Base-by-base conservation (phyloP, 2,329 filamentous ascomycete genomes). In the Pseudogymnoascus sp. region DNA sequence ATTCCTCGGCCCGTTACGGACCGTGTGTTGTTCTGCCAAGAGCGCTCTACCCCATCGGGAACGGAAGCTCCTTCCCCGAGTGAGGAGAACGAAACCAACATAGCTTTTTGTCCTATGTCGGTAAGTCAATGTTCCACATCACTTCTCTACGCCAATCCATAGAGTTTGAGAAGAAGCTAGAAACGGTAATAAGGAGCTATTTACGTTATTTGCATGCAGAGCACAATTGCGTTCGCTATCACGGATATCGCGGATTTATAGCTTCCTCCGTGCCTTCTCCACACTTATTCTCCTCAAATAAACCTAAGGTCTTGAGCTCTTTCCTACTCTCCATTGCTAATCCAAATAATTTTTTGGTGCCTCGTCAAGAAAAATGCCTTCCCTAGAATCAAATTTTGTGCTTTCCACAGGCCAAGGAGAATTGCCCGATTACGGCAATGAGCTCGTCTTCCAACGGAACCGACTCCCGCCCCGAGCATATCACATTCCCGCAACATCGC, bases 401-500 rank as follows among this genome's bases (percentile, higher is more conserved):
- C 50, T 56, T 16, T 33, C 50, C 50, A 35, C 50, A 69, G 31
- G 70, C 71, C 60, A 74, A 69, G 53, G 50, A 10, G 50, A 56
- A 18, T 56, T 56, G 11, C 76, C 78, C 38, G 82, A 84, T 68
- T 83, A 79, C 61, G 73, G 71, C 66, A 82, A 82, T 68, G 77
- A 81, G 66, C 73, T 77, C 18, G 75, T 84, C 63, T 80, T 84
- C 64, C 74, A 81, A 60, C 76, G 81, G 64, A 83, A 84, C 69
- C 77, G 79, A 18, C 76, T 85, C 0, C 79, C 80, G 10, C 73
- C 81, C 1, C 77, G 82, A 35, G 76, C 80, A 23, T 84, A 84
- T 69, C 75, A 78, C 69, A 78, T 84, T 60, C 81, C 82, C 1
- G 73, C 80, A 31, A 78, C 78, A 0, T 75, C 77, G 3, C 64